Percentiles rank a stretch among this genome's conserved stretches.
Evolutionary conservation across 345 rosid species (phyloP).

Genomic region (Bruguiera sexangula): DNA sequence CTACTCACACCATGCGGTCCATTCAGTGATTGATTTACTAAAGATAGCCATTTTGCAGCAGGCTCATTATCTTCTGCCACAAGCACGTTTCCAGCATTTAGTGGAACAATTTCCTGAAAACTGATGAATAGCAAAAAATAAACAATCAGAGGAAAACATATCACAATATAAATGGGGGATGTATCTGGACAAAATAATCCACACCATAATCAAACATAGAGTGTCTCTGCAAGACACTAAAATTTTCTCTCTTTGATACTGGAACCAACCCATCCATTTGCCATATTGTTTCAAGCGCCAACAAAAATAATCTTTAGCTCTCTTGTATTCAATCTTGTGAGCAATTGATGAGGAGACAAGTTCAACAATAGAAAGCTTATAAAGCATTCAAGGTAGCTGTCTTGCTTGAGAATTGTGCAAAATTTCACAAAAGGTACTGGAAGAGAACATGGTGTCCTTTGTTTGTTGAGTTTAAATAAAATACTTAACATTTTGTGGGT

Average conservation of each 20-base stretch:
- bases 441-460: no score
- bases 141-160: conserved; percentile 1
- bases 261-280: neutral
- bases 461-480: no score
- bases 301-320: neutral
- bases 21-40: conserved; percentile 76
- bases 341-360: neutral
- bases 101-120: conserved; percentile 97
- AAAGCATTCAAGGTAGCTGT: no score
- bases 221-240: neutral
- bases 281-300: neutral
- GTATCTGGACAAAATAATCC: neutral
- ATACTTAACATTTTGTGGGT: no score
- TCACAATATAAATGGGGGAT: neutral
- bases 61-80: conserved; percentile 93
- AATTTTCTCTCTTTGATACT: neutral
- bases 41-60: conserved; percentile 79
- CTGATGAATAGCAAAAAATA: conserved; percentile 30
- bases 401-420: no score
- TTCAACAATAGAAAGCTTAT: neutral
- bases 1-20: conserved; percentile 31
- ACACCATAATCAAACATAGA: neutral
- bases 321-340: neutral
- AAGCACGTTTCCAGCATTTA: conserved; percentile 95
- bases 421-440: no score